phyloP scores from a whole-genome alignment of 2,329 filamentous ascomycete genomes.

The Alternaria brassicicola region DNA sequence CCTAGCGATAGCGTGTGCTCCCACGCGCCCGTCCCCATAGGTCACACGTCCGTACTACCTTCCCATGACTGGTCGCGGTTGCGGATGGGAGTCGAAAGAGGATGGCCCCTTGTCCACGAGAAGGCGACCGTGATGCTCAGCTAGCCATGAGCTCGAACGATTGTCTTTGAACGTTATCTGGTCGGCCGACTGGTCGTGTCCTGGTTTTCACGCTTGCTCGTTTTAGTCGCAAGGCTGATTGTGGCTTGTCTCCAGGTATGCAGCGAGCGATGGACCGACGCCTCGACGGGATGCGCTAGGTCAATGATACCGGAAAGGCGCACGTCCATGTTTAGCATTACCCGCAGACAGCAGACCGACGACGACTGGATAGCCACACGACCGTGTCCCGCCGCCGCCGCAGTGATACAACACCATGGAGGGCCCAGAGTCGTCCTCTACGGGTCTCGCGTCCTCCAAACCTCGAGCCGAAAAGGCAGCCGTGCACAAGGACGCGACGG shows the following conservation, averaged over 20 bases:
- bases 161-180: slow-evolving; percentile 3
- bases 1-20: not conserved
- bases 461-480: slow-evolving; percentile 23
- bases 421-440: slow-evolving; percentile 32
- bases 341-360: slow-evolving; percentile 17
- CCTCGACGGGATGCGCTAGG: slow-evolving; percentile 14
- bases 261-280: slow-evolving; percentile 3
- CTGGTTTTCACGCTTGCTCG: not conserved
- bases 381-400: slow-evolving; percentile 33
- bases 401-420: slow-evolving; percentile 44
- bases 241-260: slow-evolving; percentile 1
- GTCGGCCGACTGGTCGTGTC: not conserved
- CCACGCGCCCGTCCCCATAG: not conserved
- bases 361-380: slow-evolving; percentile 19
- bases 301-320: slow-evolving; percentile 17
- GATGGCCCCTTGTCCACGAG: not conserved
- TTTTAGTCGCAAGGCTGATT: slow-evolving; percentile 6
- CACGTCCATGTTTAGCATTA: slow-evolving; percentile 23
- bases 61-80: not conserved
- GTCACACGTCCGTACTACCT: not conserved
- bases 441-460: slow-evolving; percentile 27
- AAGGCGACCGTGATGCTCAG: not conserved
- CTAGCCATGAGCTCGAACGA: not conserved
- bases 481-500: slow-evolving; percentile 13
- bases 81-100: not conserved